Conservation (phyloP, 257 asterid genomes). For the Solanum commersonii region DNA sequence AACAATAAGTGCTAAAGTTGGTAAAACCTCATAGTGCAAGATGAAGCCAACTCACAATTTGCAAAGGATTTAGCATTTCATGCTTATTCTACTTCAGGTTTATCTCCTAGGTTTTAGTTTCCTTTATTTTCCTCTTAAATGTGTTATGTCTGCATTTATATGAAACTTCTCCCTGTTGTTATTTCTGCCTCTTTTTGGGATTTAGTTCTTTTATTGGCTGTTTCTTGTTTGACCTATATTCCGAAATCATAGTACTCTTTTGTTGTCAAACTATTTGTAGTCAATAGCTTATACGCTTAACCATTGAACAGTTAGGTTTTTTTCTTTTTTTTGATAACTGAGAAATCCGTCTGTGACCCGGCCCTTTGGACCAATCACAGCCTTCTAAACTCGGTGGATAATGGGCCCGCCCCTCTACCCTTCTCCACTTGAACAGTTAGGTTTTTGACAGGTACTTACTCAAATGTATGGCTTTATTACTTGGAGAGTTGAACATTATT, state of each 20-base stretch:
- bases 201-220: not conserved
- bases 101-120: not conserved
- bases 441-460: constrained; percentile 25
- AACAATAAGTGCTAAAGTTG: not conserved
- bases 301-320: constrained; percentile 23
- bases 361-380: no score
- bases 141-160: not conserved
- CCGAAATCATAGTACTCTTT: not conserved
- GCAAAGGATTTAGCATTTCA: not conserved
- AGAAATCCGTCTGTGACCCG: no score
- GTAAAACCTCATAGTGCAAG: not conserved
- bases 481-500: not conserved
- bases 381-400: no score
- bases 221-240: not conserved
- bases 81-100: not conserved
- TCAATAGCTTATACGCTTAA: constrained; percentile 6
- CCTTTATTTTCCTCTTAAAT: not conserved
- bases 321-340: no score
- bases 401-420: no score
- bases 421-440: constrained; percentile 12
- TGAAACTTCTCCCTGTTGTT: not conserved
- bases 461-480: not conserved
- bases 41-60: not conserved
- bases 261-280: not conserved
- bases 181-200: not conserved